Evolutionary conservation across 768 basidiomycete species (phyloP).

Genomic region (Mrakia hoshinonis): DNA sequence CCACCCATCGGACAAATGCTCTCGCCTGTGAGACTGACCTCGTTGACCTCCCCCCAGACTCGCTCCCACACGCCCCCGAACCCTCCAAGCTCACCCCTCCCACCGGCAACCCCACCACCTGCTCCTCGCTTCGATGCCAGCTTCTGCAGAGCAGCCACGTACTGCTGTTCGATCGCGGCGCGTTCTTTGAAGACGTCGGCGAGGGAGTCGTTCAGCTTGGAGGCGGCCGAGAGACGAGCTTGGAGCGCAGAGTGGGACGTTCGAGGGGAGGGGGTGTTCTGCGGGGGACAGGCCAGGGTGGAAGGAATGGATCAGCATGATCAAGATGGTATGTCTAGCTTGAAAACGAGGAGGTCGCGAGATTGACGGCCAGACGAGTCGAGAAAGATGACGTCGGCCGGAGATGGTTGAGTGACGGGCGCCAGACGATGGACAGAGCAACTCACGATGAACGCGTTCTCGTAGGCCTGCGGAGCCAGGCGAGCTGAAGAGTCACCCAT

Average conservation of each 20-base stretch:
- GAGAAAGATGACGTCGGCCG: neutral
- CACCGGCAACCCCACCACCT: slow-evolving; percentile 34
- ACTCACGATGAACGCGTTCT: slow-evolving; percentile 28
- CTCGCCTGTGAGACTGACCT: slow-evolving; percentile 36
- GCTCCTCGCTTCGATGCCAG: slow-evolving; percentile 36
- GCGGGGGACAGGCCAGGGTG: neutral
- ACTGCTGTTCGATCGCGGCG: slow-evolving; percentile 37
- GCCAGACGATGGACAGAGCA: neutral
- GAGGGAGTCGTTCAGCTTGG: slow-evolving; percentile 36
- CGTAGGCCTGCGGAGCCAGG: slow-evolving; percentile 20
- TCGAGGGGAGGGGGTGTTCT: slow-evolving; percentile 22
- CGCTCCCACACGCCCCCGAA: slow-evolving; percentile 36
- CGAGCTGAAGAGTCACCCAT: slow-evolving; percentile 6
- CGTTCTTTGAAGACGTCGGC: slow-evolving; percentile 40
- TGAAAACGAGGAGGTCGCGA: neutral
- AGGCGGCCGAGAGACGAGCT: slow-evolving; percentile 33
- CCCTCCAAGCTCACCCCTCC: slow-evolving; percentile 35
- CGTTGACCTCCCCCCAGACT: slow-evolving; percentile 36
- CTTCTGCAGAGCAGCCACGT: slow-evolving; percentile 39
- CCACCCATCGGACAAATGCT: slow-evolving; percentile 26
- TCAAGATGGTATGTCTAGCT: neutral
- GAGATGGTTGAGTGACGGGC: neutral
- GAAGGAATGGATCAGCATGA: neutral
- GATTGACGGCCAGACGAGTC: neutral
- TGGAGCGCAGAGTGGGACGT: slow-evolving; percentile 30